Conservation (phyloP, 768 basidiomycete genomes). For the Paxillus involutus region DNA sequence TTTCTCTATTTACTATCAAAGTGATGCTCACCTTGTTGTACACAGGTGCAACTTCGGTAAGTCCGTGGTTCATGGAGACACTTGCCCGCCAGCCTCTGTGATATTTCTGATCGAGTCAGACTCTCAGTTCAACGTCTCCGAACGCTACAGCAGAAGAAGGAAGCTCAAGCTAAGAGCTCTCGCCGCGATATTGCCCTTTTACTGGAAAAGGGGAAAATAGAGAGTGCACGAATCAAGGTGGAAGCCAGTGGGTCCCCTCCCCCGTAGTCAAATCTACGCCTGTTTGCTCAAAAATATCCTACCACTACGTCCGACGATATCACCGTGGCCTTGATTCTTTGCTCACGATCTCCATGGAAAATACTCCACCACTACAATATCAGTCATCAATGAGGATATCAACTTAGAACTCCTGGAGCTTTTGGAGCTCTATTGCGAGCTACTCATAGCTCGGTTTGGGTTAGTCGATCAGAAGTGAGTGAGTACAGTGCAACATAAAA, state of each 20-base stretch:
- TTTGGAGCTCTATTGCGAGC: slow-evolving; percentile 91
- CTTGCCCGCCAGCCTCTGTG: not conserved
- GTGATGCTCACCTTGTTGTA: slow-evolving; percentile 2
- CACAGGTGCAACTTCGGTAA: slow-evolving; percentile 50
- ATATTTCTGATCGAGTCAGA: slow-evolving; percentile 37
- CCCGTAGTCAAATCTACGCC: slow-evolving; percentile 2
- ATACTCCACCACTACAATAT: not conserved
- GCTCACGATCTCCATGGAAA: not conserved
- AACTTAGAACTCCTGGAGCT: slow-evolving; percentile 88
- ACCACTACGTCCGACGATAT: slow-evolving; percentile 21
- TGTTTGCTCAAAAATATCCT: slow-evolving; percentile 1
- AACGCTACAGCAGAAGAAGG: slow-evolving; percentile 90
- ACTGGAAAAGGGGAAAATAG: slow-evolving; percentile 75
- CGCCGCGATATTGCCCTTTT: slow-evolving; percentile 81
- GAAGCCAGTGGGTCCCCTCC: slow-evolving; percentile 65
- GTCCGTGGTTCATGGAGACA: slow-evolving; percentile 5
- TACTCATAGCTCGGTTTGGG: slow-evolving; percentile 90
- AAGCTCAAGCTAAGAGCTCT: slow-evolving; percentile 72
- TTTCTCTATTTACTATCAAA: not conserved
- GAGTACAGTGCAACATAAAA: not conserved
- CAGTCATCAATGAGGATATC: slow-evolving; percentile 84
- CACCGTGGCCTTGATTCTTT: not conserved
- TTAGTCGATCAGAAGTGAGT: slow-evolving; percentile 85
- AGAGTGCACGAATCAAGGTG: slow-evolving; percentile 82
- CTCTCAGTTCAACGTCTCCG: slow-evolving; percentile 84